Conservation (phyloP, 2,329 filamentous ascomycete genomes). For the Trichoderma lentiforme region DNA sequence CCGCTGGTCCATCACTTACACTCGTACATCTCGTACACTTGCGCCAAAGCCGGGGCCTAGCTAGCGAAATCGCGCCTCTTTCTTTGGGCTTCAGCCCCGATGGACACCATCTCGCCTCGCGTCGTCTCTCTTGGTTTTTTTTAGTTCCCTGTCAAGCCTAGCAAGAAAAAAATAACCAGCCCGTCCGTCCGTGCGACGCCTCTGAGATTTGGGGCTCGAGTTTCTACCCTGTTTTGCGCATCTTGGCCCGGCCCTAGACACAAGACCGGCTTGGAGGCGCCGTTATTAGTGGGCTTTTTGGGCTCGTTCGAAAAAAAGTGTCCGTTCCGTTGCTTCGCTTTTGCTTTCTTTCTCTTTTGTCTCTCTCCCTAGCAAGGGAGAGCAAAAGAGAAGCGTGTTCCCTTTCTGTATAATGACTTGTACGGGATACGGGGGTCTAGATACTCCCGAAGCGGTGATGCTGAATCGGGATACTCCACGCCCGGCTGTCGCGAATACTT, state of each 20-base stretch:
- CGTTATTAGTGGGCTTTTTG: background rate
- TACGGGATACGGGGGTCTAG: background rate
- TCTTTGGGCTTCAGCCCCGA: conserved; percentile 7
- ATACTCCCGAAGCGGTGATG: background rate
- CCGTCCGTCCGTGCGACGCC: background rate
- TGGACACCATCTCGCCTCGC: background rate
- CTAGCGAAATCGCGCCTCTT: background rate
- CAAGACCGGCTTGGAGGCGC: background rate
- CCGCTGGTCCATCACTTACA: background rate
- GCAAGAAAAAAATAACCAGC: background rate
- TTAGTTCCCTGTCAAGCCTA: background rate
- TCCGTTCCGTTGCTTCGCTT: background rate
- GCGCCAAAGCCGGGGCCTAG: background rate
- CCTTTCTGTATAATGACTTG: background rate
- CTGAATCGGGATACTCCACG: background rate
- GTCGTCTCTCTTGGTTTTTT: background rate
- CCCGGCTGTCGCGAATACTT: background rate
- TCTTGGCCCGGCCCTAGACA: background rate
- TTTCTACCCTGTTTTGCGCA: background rate
- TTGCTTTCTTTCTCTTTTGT: background rate
- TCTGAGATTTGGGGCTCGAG: background rate
- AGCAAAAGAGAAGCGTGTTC: background rate
- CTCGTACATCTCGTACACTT: too few relatives aligned
- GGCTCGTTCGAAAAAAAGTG: background rate
- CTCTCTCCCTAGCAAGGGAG: background rate